A percentile compares a stretch with the other conserved stretches of the same genome.
These are phyloP conservation scores for Trypanosoma boissoni DNA, from an alignment of 208 protist species.

Conservation along the genomic window DNA sequence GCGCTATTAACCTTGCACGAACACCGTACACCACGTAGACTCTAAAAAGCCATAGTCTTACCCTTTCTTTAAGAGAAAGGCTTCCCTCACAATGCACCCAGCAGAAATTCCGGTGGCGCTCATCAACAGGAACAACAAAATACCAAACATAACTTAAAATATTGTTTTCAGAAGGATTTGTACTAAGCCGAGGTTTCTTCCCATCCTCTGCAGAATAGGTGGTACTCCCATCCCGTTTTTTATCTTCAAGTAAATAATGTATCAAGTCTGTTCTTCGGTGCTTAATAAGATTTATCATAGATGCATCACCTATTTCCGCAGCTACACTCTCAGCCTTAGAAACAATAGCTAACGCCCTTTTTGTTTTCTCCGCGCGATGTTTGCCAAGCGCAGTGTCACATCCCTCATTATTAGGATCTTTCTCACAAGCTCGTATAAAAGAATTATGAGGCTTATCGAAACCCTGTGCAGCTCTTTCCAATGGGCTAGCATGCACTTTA, in stretches of 20 bases:
- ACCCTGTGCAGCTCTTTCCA: constrained; percentile 1
- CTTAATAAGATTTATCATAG: background rate
- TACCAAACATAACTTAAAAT: constrained; percentile 27
- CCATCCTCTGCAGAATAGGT: constrained; percentile 10
- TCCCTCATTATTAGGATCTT: constrained; percentile 4
- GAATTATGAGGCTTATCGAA: constrained; percentile 17
- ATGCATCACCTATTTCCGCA: background rate
- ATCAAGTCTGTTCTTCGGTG: constrained; percentile 1
- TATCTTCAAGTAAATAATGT: constrained; percentile 14
- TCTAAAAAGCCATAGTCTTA: constrained; percentile 18
- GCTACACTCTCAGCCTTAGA: background rate
- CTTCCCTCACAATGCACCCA: constrained; percentile 38
- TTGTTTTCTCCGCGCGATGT: constrained; percentile 6
- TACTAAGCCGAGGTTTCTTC: background rate
- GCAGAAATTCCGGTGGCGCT: constrained; percentile 34
- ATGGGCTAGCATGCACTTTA: background rate
- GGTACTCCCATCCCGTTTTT: constrained; percentile 8
- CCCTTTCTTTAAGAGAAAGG: constrained; percentile 18
- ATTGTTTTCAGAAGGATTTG: background rate
- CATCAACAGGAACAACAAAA: constrained; percentile 24
- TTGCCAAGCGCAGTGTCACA: constrained; percentile 13
- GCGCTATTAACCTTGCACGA: constrained; percentile 10
- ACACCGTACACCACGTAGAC: constrained; percentile 16
- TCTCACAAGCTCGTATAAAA: constrained; percentile 11
- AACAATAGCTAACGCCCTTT: background rate